Percentiles rank a stretch among this genome's conserved stretches.
These are phyloP conservation scores for Fusarium buxicola DNA, from an alignment of 2,329 filamentous ascomycete species.

Conservation along the genomic window DNA sequence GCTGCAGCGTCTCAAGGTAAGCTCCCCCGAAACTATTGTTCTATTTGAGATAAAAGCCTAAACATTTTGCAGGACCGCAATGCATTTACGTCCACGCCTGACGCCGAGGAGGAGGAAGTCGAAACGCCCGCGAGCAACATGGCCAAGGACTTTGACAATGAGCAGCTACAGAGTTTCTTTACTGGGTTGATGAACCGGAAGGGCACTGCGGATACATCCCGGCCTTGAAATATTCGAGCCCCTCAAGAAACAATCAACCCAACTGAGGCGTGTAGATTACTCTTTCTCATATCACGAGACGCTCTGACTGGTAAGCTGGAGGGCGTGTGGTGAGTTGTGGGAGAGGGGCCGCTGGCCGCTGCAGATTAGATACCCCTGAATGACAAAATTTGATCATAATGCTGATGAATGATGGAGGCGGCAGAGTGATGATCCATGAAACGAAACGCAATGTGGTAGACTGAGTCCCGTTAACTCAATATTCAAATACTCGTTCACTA, in stretches of 20 bases:
- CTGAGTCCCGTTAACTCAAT: neutral
- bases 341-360: constrained; percentile 40
- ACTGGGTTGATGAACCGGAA: constrained; percentile 69
- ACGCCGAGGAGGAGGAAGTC: constrained; percentile 54
- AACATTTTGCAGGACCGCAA: constrained; percentile 64
- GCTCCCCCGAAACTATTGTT: constrained; percentile 14
- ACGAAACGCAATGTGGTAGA: neutral
- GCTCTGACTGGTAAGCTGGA: constrained; percentile 17
- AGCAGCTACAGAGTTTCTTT: constrained; percentile 70
- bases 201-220: constrained; percentile 36
- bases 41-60: constrained; percentile 19
- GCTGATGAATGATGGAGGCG: neutral
- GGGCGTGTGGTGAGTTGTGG: constrained; percentile 24
- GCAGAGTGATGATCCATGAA: neutral
- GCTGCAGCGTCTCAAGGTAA: constrained; percentile 85
- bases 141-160: constrained; percentile 61
- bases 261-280: constrained; percentile 1
- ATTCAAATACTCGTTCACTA: neutral
- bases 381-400: constrained; percentile 40
- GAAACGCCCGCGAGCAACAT: constrained; percentile 56
- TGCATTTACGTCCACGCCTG: constrained; percentile 61
- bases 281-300: constrained; percentile 10
- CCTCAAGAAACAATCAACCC: neutral
- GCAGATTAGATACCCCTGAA: constrained; percentile 59
- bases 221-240: constrained; percentile 18